A percentile compares a stretch with the other conserved stretches of the same genome.
phyloP scores from a whole-genome alignment of 2,329 filamentous ascomycete genomes.

The Stagonosporopsis cucurbitacearum region DNA sequence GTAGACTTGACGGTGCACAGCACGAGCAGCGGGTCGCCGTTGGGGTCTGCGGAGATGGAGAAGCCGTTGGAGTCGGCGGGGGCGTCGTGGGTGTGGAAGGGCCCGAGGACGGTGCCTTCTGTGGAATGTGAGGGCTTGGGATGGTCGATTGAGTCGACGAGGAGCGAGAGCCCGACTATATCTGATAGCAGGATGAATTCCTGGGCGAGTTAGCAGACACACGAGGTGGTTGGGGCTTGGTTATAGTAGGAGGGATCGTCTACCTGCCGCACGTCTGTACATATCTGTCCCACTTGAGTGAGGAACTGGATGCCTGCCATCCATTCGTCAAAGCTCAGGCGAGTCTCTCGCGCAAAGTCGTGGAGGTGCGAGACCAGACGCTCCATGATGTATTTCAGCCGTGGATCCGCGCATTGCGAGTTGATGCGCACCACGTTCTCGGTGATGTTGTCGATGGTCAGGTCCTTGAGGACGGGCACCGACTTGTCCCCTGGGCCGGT shows the following conservation, averaged over 20 bases:
- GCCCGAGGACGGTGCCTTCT: slow-evolving; percentile 80
- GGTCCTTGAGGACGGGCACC: slow-evolving; percentile 67
- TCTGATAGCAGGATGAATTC: slow-evolving; percentile 86
- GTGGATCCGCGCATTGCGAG: slow-evolving; percentile 68
- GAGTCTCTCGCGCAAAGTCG: slow-evolving; percentile 80
- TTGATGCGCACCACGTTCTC: slow-evolving; percentile 76
- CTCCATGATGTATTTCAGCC: slow-evolving; percentile 75
- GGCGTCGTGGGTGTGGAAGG: slow-evolving; percentile 84
- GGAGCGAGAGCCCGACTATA: slow-evolving; percentile 76
- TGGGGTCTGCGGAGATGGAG: slow-evolving; percentile 70
- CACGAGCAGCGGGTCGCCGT: slow-evolving; percentile 73
- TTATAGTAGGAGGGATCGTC: not conserved
- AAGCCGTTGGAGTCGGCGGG: slow-evolving; percentile 62
- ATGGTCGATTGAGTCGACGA: slow-evolving; percentile 84
- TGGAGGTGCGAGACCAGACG: slow-evolving; percentile 78
- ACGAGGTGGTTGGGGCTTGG: not conserved
- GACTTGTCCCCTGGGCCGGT: not conserved
- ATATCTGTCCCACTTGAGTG: slow-evolving; percentile 74
- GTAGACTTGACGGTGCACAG: slow-evolving; percentile 75
- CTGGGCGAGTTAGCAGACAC: slow-evolving; percentile 41
- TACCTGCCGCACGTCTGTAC: slow-evolving; percentile 74
- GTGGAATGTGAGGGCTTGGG: slow-evolving; percentile 74
- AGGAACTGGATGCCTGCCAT: slow-evolving; percentile 76
- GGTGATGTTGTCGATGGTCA: slow-evolving; percentile 82
- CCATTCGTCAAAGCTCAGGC: slow-evolving; percentile 79